Evolutionary conservation across 2,329 filamentous ascomycete genomes (phyloP).

Genomic region (Aspergillus sp.): DNA sequence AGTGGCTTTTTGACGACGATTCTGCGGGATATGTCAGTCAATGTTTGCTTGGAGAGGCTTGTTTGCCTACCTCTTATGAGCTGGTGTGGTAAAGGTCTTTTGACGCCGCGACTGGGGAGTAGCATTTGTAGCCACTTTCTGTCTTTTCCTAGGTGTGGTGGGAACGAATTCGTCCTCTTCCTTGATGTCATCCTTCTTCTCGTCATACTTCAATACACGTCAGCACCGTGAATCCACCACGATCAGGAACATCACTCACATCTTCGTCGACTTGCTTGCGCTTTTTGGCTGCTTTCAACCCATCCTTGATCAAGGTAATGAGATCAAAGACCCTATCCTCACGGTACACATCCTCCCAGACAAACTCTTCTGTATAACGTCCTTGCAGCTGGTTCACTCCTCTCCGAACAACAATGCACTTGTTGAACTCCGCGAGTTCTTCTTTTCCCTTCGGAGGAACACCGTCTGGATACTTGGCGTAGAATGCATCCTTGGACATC

Average conservation of each 20-base stretch:
- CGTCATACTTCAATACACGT: constrained; percentile 36
- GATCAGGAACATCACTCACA: constrained; percentile 28
- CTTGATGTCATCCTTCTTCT: constrained; percentile 43
- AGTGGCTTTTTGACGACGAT: constrained; percentile 82
- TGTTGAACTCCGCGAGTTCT: constrained; percentile 71
- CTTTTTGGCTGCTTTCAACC: constrained; percentile 67
- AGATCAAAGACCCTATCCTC: constrained; percentile 67
- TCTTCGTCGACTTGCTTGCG: constrained; percentile 43
- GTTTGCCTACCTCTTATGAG: constrained; percentile 59
- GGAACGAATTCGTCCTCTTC: constrained; percentile 39
- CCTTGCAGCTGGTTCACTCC: constrained; percentile 87
- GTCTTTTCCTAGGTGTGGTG: constrained; percentile 60
- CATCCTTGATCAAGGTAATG: constrained; percentile 65
- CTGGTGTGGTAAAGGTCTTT: constrained; percentile 59
- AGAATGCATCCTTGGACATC: constrained; percentile 71
- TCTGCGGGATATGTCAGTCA: constrained; percentile 32
- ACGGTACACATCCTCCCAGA: constrained; percentile 82
- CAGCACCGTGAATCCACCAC: background rate
- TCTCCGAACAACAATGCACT: constrained; percentile 84
- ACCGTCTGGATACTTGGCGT: constrained; percentile 70
- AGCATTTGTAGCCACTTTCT: constrained; percentile 51
- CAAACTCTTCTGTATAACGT: constrained; percentile 87
- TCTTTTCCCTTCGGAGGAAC: constrained; percentile 65
- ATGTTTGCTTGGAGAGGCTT: constrained; percentile 24
- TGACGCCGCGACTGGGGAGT: constrained; percentile 47